Conservation (phyloP, 805 yeast genomes). For the Saccharomyces jurei region DNA sequence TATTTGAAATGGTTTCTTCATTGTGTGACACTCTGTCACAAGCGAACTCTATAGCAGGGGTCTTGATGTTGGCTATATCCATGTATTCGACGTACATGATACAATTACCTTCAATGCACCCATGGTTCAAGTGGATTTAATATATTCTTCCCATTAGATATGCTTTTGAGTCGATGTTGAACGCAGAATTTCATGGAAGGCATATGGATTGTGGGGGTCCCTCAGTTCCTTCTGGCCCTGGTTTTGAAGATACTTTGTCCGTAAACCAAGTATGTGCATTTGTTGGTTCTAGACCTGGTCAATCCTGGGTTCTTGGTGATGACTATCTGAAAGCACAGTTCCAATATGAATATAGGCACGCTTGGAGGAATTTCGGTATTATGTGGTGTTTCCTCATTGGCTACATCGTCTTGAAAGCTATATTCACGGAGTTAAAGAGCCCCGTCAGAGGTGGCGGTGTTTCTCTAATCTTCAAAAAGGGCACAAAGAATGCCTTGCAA, state of each 20-base stretch:
- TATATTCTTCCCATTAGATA: constrained; percentile 47
- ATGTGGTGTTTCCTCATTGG: constrained; percentile 38
- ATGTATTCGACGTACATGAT: constrained; percentile 57
- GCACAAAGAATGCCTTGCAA: constrained; percentile 30
- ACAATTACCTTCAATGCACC: constrained; percentile 50
- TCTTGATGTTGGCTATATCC: constrained; percentile 39
- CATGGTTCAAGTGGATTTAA: constrained; percentile 61
- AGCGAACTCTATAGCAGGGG: constrained; percentile 53
- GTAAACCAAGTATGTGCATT: constrained; percentile 46
- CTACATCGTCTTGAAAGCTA: constrained; percentile 14
- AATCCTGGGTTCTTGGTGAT: constrained; percentile 48
- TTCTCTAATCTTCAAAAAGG: constrained; percentile 43
- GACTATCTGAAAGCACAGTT: constrained; percentile 42
- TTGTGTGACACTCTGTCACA: constrained; percentile 39
- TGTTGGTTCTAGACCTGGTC: constrained; percentile 54
- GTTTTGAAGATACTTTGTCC: constrained; percentile 35
- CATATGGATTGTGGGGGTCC: constrained; percentile 26
- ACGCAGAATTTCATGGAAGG: constrained; percentile 22
- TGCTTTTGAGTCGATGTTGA: constrained; percentile 47
- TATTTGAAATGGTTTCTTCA: constrained; percentile 49
- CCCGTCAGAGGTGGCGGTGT: constrained; percentile 28
- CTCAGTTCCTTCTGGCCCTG: constrained; percentile 50
- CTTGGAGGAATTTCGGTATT: constrained; percentile 80
- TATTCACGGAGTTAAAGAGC: constrained; percentile 21
- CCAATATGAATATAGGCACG: constrained; percentile 47